Evolutionary conservation across 2,329 filamentous ascomycete genomes (phyloP), one percentile per base, ranked within the genome.

Genomic region (Fusarium armeniacum): DNA sequence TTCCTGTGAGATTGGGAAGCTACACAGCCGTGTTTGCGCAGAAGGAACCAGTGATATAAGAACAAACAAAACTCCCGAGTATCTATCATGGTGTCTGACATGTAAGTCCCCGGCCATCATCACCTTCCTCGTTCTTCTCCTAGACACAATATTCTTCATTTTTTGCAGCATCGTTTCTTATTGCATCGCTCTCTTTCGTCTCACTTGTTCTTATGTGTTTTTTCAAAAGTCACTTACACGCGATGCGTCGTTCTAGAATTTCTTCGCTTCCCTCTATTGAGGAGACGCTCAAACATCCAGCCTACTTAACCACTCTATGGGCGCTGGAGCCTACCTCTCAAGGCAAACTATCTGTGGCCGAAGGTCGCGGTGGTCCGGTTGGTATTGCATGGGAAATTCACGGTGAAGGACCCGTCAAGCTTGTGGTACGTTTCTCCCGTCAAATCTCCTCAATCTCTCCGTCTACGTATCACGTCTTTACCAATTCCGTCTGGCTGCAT

Each of bases 301-400:
- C 92, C 50, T 94, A 87, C 73, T 81, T 85, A 6, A 86, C 90
- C 49, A 86, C 88, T 3, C 83, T 89, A 78, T 94, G 91, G 90
- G 83, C 87, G 30, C 86, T 97, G 24, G 85, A 89, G 72, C 90
- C 93, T 7, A 85, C 89, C 49, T 83, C 83, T 41, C 83, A 85
- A 51, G 93, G 90, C 6, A 85, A 84, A 44, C 76, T 88, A 9
- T 80, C 87, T 4, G 92, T 93, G 30, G 93, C 91, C n/a, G 83
- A 86, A 58, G 87, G 82, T 38, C 86, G 92, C 73, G 91, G 93
- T 67, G 93, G 92, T 3, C 93, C 93, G 22, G 82, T 97, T 70
- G 86, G 91, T 46, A 88, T 97, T 54, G 84, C 88, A 55, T 97
- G 92, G 85, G 92, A 96, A 79, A 83, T 96, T 49, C 93, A 97